Conservation (phyloP, 2,329 filamentous ascomycete genomes). For the Neofusicoccum cordaticola region DNA sequence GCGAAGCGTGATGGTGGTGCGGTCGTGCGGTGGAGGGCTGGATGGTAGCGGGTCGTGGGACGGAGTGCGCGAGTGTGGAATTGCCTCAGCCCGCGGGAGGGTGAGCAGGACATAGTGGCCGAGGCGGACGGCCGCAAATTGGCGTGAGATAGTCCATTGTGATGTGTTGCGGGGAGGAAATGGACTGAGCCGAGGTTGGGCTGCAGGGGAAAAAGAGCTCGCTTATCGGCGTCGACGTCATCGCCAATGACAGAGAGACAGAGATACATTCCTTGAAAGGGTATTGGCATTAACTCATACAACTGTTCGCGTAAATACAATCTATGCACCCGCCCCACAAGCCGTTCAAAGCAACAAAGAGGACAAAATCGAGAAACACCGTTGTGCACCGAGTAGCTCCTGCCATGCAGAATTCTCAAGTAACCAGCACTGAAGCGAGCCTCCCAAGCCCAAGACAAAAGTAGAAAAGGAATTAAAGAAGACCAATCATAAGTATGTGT, state of each 20-base stretch:
- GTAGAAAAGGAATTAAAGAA: not conserved
- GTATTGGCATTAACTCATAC: not conserved
- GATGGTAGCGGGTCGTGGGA: not conserved
- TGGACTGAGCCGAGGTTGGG: not conserved
- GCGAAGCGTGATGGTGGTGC: not conserved
- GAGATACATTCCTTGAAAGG: not conserved
- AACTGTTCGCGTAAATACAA: constrained; percentile 9
- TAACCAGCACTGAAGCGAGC: not conserved
- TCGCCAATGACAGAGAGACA: too few relatives aligned
- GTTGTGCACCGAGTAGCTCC: not conserved
- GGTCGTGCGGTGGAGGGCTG: not conserved
- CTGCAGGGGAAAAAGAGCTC: not conserved
- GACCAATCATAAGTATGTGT: not conserved
- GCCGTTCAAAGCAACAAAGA: not conserved
- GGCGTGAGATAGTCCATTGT: not conserved
- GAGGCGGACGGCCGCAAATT: not conserved
- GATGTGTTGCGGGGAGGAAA: constrained; percentile 1
- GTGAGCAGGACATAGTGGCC: not conserved
- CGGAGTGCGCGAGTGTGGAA: not conserved
- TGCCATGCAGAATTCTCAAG: constrained; percentile 2
- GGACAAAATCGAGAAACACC: not conserved
- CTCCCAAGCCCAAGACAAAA: not conserved
- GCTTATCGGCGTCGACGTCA: not conserved
- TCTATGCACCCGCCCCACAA: not conserved
- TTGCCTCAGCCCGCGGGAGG: not conserved